Evolutionary conservation across 306 rosid species (phyloP).

Genomic region (Trichosanthes cucumerina): DNA sequence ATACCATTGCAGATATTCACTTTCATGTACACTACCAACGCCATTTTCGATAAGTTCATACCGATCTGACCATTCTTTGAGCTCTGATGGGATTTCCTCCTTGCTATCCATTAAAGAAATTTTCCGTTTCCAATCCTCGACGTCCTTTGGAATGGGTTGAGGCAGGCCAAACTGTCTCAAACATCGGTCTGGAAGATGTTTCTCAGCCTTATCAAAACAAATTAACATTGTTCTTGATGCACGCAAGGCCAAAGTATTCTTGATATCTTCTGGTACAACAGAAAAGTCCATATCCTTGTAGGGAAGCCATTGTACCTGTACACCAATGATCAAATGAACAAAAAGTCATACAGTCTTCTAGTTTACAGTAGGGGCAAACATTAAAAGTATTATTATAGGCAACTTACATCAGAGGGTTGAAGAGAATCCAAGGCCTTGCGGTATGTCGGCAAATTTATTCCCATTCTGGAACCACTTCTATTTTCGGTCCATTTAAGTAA

Average conservation of each 20-base stretch:
- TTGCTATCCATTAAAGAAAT: slow-evolving; percentile 50
- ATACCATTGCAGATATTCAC: slow-evolving; percentile 53
- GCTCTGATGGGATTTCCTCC: slow-evolving; percentile 29
- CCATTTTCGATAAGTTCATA: slow-evolving; percentile 27
- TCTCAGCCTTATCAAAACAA: slow-evolving; percentile 74
- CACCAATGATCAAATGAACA: slow-evolving; percentile 14
- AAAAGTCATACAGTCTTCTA: slow-evolving; percentile 8
- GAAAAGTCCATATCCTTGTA: slow-evolving; percentile 50
- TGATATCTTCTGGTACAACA: slow-evolving; percentile 53
- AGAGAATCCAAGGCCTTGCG: slow-evolving; percentile 80
- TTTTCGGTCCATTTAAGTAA: slow-evolving; percentile 83
- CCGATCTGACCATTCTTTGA: slow-evolving; percentile 54
- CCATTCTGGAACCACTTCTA: slow-evolving; percentile 51
- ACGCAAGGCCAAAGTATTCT: slow-evolving; percentile 29
- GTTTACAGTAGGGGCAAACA: background rate
- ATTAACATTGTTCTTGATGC: slow-evolving; percentile 61
- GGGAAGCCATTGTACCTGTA: slow-evolving; percentile 71
- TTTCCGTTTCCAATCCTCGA: slow-evolving; percentile 64
- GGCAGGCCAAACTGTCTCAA: slow-evolving; percentile 64
- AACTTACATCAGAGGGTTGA: slow-evolving; percentile 55
- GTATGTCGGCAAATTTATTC: slow-evolving; percentile 50
- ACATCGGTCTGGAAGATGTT: slow-evolving; percentile 69
- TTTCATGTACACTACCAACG: slow-evolving; percentile 27
- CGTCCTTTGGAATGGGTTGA: slow-evolving; percentile 60
- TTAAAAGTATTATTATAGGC: background rate